Evolutionary conservation across 2,329 filamentous ascomycete species (phyloP).

Genomic region (Incumbomyces delicatus): DNA sequence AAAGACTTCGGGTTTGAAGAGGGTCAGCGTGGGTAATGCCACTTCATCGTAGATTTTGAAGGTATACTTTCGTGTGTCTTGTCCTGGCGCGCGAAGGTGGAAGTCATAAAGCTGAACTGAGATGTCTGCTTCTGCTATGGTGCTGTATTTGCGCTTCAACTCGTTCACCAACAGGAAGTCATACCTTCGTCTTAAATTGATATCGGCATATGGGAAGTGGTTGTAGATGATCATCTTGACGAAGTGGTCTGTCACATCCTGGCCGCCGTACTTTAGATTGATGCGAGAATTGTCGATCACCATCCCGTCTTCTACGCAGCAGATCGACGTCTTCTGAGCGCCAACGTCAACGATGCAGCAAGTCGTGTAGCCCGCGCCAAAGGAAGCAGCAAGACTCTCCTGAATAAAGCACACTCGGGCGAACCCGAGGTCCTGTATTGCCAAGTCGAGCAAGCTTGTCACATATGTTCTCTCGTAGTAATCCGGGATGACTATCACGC

Average conservation of each 20-base stretch:
- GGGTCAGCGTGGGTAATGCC: constrained; percentile 88
- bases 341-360: constrained; percentile 94
- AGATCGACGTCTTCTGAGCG: constrained; percentile 93
- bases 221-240: constrained; percentile 97
- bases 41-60: constrained; percentile 98
- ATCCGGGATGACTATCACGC: constrained; percentile 94
- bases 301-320: constrained; percentile 93
- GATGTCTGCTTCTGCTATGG: constrained; percentile 80
- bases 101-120: constrained; percentile 84
- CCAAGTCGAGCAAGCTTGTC: constrained; percentile 69
- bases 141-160: constrained; percentile 86
- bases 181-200: constrained; percentile 81
- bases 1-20: constrained; percentile 81
- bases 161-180: constrained; percentile 93
- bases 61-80: constrained; percentile 82
- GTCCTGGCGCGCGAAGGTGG: constrained; percentile 75
- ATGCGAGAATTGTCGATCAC: constrained; percentile 89
- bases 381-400: constrained; percentile 88
- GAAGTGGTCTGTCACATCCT: constrained; percentile 87
- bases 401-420: constrained; percentile 86
- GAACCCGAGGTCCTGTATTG: constrained; percentile 84
- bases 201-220: constrained; percentile 88
- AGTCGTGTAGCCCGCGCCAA: constrained; percentile 87
- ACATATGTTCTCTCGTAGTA: constrained; percentile 93
- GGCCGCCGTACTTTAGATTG: constrained; percentile 88